Evolutionary conservation across 1,284 basidiomycete species (phyloP).

Genomic region (Pseudozyma hubeiensis): DNA sequence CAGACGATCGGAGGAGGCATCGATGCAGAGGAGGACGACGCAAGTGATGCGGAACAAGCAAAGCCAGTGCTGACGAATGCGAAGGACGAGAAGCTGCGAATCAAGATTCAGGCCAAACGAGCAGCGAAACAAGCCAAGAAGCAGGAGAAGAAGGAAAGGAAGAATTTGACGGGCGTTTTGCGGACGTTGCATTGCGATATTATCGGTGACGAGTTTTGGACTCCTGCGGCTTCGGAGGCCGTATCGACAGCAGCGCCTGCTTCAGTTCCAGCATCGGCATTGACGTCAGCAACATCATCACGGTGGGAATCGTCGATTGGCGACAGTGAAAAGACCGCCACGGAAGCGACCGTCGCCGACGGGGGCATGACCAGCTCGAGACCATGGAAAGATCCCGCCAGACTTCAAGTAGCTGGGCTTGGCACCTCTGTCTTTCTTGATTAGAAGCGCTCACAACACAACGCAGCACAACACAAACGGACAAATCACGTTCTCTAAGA

Average conservation of each 20-base stretch:
- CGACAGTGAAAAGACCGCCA: neutral
- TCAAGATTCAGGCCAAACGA: slow-evolving; percentile 23
- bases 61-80: slow-evolving; percentile 18
- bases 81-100: slow-evolving; percentile 35
- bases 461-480: neutral
- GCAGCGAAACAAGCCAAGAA: slow-evolving; percentile 31
- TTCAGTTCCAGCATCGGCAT: slow-evolving; percentile 24
- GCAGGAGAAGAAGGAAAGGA: slow-evolving; percentile 39
- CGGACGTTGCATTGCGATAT: slow-evolving; percentile 66
- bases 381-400: slow-evolving; percentile 30
- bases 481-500: neutral
- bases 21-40: neutral
- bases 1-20: neutral
- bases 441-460: slow-evolving; percentile 1
- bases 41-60: neutral
- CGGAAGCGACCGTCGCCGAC: slow-evolving; percentile 31
- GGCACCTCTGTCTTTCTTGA: slow-evolving; percentile 40
- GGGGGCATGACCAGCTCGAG: slow-evolving; percentile 13
- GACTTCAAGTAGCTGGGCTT: slow-evolving; percentile 28
- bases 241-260: neutral
- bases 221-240: neutral
- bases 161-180: slow-evolving; percentile 35
- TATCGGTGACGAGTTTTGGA: slow-evolving; percentile 64
- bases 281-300: neutral
- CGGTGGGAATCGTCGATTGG: too few relatives aligned